Conservation (phyloP, 768 basidiomycete genomes). For the Tricholoma flavovirens region DNA sequence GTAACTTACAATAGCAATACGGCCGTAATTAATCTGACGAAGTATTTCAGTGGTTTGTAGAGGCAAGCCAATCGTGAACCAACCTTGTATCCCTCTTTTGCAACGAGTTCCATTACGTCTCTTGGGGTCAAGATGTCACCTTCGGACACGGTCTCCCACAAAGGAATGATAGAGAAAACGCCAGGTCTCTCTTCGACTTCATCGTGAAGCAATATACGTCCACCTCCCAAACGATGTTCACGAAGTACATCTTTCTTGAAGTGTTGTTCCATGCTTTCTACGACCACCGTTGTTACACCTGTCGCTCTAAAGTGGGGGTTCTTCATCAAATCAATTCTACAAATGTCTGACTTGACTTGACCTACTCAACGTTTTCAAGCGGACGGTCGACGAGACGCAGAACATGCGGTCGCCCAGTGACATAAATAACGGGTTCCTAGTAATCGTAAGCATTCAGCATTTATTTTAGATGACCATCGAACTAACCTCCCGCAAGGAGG, state of each 20-base stretch:
- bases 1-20: slow-evolving; percentile 79
- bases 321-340: background rate
- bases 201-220: slow-evolving; percentile 87
- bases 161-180: slow-evolving; percentile 83
- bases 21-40: slow-evolving; percentile 71
- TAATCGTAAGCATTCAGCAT: slow-evolving; percentile 2
- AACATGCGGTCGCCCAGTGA: slow-evolving; percentile 84
- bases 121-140: slow-evolving; percentile 83
- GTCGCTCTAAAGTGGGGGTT: slow-evolving; percentile 58
- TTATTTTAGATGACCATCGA: background rate
- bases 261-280: slow-evolving; percentile 85
- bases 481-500: slow-evolving; percentile 82
- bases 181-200: slow-evolving; percentile 94
- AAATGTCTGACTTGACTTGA: background rate
- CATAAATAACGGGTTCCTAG: slow-evolving; percentile 90
- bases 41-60: background rate
- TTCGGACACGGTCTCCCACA: slow-evolving; percentile 86
- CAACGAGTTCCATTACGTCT: slow-evolving; percentile 74
- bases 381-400: slow-evolving; percentile 83
- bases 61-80: slow-evolving; percentile 11
- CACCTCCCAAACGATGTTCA: slow-evolving; percentile 67
- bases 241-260: slow-evolving; percentile 85
- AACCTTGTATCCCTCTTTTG: slow-evolving; percentile 73
- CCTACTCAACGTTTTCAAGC: slow-evolving; percentile 91
- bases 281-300: slow-evolving; percentile 83